Conservation (phyloP, 1,139 yeast genomes). For the Suhomyces panamericanus region DNA sequence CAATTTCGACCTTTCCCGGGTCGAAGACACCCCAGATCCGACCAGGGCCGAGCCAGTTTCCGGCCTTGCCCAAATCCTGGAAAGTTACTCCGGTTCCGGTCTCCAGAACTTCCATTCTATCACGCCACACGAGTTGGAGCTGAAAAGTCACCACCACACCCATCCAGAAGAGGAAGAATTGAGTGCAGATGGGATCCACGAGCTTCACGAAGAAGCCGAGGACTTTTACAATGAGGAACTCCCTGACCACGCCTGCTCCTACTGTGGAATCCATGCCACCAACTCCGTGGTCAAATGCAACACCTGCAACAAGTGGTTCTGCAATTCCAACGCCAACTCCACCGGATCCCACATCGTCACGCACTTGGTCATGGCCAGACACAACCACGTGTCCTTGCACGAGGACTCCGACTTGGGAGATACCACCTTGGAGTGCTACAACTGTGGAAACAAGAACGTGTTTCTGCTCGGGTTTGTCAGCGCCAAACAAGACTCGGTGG, state of each 20-base stretch:
- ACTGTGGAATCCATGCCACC: conserved; percentile 75
- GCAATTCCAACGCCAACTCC: conserved; percentile 68
- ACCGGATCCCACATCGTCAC: conserved; percentile 82
- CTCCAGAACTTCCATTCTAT: not conserved
- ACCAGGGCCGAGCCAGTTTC: not conserved
- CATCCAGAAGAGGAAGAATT: not conserved
- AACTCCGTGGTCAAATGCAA: conserved; percentile 74
- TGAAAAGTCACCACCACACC: not conserved
- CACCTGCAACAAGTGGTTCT: conserved; percentile 84
- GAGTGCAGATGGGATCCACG: conserved; percentile 2
- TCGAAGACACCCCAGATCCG: conserved; percentile 1
- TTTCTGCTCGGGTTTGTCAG: conserved; percentile 85
- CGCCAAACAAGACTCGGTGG: conserved; percentile 84
- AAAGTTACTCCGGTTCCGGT: not conserved
- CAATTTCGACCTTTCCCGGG: conserved; percentile 15
- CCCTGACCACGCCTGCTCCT: conserved; percentile 56
- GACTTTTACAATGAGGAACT: conserved; percentile 10
- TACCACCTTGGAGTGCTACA: conserved; percentile 82
- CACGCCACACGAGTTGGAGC: not conserved
- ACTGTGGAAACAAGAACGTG: conserved; percentile 81
- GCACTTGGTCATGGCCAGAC: conserved; percentile 81
- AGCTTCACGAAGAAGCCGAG: conserved; percentile 6
- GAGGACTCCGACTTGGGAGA: conserved; percentile 84
- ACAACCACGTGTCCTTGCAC: conserved; percentile 72
- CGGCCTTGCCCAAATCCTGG: not conserved